Evolutionary conservation across 768 basidiomycete genomes (phyloP), one percentile per base, ranked within the genome.

Genomic region (Myochromella boudieri): DNA sequence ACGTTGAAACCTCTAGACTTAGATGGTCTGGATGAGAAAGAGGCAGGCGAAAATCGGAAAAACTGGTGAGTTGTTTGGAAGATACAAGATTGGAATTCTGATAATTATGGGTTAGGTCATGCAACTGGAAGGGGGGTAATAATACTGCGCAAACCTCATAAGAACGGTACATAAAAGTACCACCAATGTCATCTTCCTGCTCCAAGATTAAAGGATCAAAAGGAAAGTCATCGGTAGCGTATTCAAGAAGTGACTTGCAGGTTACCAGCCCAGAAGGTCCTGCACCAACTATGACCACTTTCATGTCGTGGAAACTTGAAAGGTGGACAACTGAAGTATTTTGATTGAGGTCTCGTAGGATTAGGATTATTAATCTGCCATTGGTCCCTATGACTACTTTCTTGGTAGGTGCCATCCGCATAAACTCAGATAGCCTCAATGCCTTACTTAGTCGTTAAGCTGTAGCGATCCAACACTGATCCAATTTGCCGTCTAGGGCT

Each of bases 41-140:
- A 9, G 78, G 74, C 22, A 79, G 60, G 10, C 81, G 75, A 60
- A 78, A 82, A 60, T 83, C 81, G 24, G 76, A 77, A 61, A 82
- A 83, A 47, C 71, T 70, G 4, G 81, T 83, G 27, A 83, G 65
- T 57, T 82, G 79, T 55, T 81, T 82, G 10, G 76, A 76, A 11
- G 74, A 77, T n/a, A 81, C 79, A 18, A 81, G 62, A 15, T 63
- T 67, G 10, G 75, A 69, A 42, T 77, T 72, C 77, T 80, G 57
- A 26, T 26, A 24, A 37, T 18, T n/a, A n/a, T n/a, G n/a, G 9
- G 20, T 42, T 26, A 34, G 22, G 27, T 36, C 12, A 12, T 22
- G n/a, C 21, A 28, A 10, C 15, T 15, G 8, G 36, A 17, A 3
- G 42, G 15, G 18, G 21, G 28, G 24, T 27, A 20, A 32, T 25